phyloP scores from a whole-genome alignment of 2,329 filamentous ascomycete genomes.

The Aspergillus neoniger region DNA sequence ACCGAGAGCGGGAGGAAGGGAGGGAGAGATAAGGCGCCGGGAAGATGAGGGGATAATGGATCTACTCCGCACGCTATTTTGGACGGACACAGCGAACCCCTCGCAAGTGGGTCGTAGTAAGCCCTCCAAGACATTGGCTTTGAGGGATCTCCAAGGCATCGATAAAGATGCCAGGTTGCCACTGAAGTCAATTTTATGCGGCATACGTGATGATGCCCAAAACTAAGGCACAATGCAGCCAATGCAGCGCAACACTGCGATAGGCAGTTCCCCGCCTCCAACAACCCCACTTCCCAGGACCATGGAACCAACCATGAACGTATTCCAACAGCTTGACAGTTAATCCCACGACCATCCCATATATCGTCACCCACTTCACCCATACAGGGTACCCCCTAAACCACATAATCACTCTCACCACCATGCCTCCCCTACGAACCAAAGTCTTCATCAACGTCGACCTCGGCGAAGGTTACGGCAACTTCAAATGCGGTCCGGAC shows the following conservation, averaged over 20 bases:
- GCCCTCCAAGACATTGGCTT: neutral
- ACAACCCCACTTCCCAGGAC: neutral
- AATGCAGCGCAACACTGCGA: neutral
- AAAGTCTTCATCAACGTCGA: slow-evolving; percentile 16
- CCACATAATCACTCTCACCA: neutral
- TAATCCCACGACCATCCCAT: neutral
- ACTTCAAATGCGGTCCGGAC: slow-evolving; percentile 56
- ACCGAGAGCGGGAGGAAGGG: neutral
- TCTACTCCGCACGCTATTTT: slow-evolving; percentile 1
- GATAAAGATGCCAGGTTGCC: too few species aligned
- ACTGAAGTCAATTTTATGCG: too few species aligned
- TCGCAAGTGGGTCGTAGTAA: neutral
- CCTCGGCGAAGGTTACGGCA: slow-evolving; percentile 41
- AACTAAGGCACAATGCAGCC: neutral
- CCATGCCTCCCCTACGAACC: slow-evolving; percentile 11
- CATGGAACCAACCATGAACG: neutral
- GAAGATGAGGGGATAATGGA: neutral
- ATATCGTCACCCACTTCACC: neutral
- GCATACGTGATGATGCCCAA: neutral
- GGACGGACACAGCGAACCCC: neutral
- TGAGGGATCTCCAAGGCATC: neutral
- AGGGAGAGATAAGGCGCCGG: neutral
- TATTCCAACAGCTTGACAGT: neutral
- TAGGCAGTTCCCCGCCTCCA: neutral
- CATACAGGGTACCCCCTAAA: neutral